These are phyloP conservation scores for Spathaspora arborariae DNA, from an alignment of 805 yeast genomes.

Conservation along the genomic window DNA sequence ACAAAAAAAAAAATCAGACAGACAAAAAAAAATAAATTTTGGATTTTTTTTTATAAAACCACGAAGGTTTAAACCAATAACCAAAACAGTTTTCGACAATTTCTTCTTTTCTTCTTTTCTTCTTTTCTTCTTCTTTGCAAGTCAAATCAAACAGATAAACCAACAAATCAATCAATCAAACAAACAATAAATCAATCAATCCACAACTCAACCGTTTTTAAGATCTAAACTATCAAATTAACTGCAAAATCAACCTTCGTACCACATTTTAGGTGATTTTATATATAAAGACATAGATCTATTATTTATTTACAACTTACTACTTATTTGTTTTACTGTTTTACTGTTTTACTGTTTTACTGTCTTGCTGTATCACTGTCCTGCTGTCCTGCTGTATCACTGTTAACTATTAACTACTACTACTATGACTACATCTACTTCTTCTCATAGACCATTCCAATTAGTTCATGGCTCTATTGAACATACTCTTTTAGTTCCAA, in stretches of 20 bases:
- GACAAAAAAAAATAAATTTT: no score
- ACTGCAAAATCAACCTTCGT: background rate
- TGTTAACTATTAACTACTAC: background rate
- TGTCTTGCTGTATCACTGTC: no score
- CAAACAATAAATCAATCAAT: background rate
- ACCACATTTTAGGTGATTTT: background rate
- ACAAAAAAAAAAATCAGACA: no score
- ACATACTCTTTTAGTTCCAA: conserved; percentile 83
- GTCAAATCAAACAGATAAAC: background rate
- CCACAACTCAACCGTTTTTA: background rate
- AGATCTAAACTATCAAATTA: background rate
- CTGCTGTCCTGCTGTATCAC: background rate
- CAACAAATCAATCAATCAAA: background rate
- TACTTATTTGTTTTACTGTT: no score
- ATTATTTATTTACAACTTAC: no score
- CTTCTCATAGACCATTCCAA: conserved; percentile 65
- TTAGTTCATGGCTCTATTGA: conserved; percentile 84
- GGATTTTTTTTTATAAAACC: background rate
- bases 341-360: no score
- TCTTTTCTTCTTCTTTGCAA: background rate
- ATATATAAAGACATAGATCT: background rate
- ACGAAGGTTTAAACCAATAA: background rate
- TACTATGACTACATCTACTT: conserved; percentile 2
- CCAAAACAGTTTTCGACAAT: background rate
- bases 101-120: background rate